These are phyloP conservation scores for Luffa aegyptiaca DNA, from an alignment of 306 rosid genomes.

Conservation along the genomic window DNA sequence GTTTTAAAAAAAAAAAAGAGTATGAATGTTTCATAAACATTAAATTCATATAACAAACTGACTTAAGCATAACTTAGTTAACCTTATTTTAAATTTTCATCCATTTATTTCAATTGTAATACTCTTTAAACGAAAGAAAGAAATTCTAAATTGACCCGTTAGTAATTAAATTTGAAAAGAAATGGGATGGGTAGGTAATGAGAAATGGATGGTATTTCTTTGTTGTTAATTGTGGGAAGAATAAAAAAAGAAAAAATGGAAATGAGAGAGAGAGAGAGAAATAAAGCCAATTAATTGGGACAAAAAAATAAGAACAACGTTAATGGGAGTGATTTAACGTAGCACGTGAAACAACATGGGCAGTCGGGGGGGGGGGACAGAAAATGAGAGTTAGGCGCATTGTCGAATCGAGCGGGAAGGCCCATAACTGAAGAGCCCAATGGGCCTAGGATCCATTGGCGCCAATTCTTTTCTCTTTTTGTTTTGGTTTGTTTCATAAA, in stretches of 20 bases:
- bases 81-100: not conserved
- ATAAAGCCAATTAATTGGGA: not conserved
- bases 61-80: not conserved
- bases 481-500: not conserved
- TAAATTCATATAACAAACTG: no score
- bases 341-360: constrained; percentile 11
- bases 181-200: not conserved
- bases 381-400: not conserved
- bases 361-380: constrained; percentile 11
- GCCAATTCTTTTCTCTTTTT: not conserved
- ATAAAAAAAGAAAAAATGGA: not conserved
- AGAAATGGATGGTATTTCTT: not conserved
- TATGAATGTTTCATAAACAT: no score
- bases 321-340: constrained; percentile 8
- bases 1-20: no score
- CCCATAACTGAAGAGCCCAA: not conserved
- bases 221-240: not conserved
- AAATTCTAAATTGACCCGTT: no score
- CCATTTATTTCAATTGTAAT: not conserved
- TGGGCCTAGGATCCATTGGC: not conserved
- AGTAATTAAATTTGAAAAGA: not conserved
- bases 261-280: not conserved
- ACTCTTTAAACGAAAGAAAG: not conserved
- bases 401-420: not conserved
- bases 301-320: not conserved